Percentiles rank a stretch among this genome's conserved stretches.
phyloP scores from a whole-genome alignment of 805 yeast genomes.

The Kazachstania psychrophila region DNA sequence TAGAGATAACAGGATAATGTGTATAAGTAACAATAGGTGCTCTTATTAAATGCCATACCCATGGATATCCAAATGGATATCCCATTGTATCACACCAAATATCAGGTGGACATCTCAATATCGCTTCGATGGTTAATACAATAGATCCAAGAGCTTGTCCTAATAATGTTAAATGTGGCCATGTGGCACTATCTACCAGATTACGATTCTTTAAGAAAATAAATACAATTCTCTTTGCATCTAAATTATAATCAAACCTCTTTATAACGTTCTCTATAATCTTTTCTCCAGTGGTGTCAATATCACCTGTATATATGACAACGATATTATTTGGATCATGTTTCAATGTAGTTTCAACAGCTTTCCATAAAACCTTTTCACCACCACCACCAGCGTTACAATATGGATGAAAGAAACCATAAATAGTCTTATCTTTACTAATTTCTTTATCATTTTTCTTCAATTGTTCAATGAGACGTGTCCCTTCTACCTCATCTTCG shows the following conservation, averaged over 20 bases:
- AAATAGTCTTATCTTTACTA: slow-evolving; percentile 31
- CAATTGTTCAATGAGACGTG: not conserved
- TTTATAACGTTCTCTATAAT: slow-evolving; percentile 44
- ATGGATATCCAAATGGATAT: slow-evolving; percentile 75
- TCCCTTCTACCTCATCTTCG: not conserved
- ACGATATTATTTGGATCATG: slow-evolving; percentile 43
- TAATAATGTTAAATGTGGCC: slow-evolving; percentile 71
- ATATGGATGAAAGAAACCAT: slow-evolving; percentile 91
- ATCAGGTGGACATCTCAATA: slow-evolving; percentile 65
- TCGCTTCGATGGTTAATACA: slow-evolving; percentile 59
- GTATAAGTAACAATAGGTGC: slow-evolving; percentile 80
- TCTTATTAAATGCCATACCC: slow-evolving; percentile 43
- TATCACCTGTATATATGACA: slow-evolving; percentile 66
- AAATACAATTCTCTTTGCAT: slow-evolving; percentile 47
- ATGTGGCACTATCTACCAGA: slow-evolving; percentile 58
- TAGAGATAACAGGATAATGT: slow-evolving; percentile 89
- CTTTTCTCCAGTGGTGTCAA: slow-evolving; percentile 37
- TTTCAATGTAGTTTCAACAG: slow-evolving; percentile 60
- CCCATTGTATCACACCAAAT: slow-evolving; percentile 95
- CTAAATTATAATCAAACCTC: slow-evolving; percentile 49
- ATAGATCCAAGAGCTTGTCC: slow-evolving; percentile 85
- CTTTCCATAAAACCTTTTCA: slow-evolving; percentile 93
- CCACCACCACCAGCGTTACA: slow-evolving; percentile 99
- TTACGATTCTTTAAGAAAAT: slow-evolving; percentile 48
- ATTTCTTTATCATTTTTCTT: slow-evolving; percentile 8